These are phyloP conservation scores for Apiotrichum veenhuisii DNA, from an alignment of 1,284 basidiomycete genomes.

Conservation along the genomic window DNA sequence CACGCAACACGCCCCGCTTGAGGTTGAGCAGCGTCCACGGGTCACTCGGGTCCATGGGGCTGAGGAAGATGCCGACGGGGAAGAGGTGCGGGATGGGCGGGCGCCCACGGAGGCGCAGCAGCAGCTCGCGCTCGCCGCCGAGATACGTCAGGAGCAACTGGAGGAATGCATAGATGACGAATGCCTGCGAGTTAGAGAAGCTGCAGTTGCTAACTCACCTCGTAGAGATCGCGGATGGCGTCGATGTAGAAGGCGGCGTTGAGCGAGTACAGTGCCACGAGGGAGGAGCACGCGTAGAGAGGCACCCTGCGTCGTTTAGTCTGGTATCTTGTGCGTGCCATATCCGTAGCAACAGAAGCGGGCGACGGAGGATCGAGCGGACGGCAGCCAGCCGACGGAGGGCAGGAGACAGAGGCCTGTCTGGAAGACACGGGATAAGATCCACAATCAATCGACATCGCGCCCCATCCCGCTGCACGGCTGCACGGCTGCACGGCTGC, in stretches of 20 bases:
- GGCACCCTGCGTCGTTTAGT: slow-evolving; percentile 58
- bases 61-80: slow-evolving; percentile 69
- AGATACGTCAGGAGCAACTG: slow-evolving; percentile 77
- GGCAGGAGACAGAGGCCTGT: no score
- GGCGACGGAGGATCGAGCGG: no score
- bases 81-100: slow-evolving; percentile 82
- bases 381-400: no score
- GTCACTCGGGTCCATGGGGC: slow-evolving; percentile 78
- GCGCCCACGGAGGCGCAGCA: slow-evolving; percentile 86
- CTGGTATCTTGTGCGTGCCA: background rate
- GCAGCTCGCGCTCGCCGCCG: slow-evolving; percentile 85
- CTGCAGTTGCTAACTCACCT: slow-evolving; percentile 56
- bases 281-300: slow-evolving; percentile 82
- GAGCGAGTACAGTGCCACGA: slow-evolving; percentile 90
- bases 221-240: slow-evolving; percentile 90
- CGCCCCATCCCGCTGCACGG: no score
- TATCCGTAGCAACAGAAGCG: background rate
- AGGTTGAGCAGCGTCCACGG: slow-evolving; percentile 90
- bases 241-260: slow-evolving; percentile 97
- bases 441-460: no score
- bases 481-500: no score
- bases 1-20: slow-evolving; percentile 91
- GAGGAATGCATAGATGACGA: slow-evolving; percentile 94
- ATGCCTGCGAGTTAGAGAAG: slow-evolving; percentile 60
- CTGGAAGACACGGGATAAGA: no score